Evolutionary conservation across 1,284 basidiomycete species (phyloP).

Genomic region (Rhodotorula sp.): DNA sequence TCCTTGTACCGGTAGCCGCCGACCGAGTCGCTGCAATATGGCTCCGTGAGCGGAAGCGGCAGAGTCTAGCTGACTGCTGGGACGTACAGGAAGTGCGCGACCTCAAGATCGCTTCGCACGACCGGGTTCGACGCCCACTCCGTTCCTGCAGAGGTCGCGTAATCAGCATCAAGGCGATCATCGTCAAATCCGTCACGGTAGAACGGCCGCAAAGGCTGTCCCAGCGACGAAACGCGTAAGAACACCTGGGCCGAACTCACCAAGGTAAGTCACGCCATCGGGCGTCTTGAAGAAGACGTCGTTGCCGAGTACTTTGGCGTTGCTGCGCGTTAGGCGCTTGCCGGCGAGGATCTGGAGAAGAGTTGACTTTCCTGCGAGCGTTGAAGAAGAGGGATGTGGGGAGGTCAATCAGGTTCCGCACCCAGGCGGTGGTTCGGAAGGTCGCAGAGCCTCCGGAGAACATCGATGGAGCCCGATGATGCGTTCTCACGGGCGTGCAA

Average conservation of each 20-base stretch:
- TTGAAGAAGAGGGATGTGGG: background rate
- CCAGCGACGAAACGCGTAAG: conserved; percentile 3
- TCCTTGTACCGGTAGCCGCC: conserved; percentile 93
- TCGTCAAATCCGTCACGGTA: no score
- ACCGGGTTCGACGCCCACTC: conserved; percentile 92
- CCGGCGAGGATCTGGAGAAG: conserved; percentile 91
- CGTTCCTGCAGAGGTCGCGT: conserved; percentile 34
- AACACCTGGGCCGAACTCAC: conserved; percentile 58
- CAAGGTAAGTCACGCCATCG: conserved; percentile 78
- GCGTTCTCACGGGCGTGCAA: background rate
- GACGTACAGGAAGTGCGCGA: conserved; percentile 72
- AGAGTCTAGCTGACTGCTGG: no score
- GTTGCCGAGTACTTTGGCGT: conserved; percentile 68
- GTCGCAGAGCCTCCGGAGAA: no score
- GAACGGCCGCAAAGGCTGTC: background rate
- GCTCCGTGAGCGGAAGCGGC: background rate
- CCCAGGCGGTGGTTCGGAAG: no score
- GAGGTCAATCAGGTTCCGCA: background rate
- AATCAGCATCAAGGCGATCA: no score
- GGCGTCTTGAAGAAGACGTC: conserved; percentile 74
- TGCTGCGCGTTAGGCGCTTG: conserved; percentile 69
- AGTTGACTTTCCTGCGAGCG: conserved; percentile 84
- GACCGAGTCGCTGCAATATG: conserved; percentile 65
- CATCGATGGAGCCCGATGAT: no score
- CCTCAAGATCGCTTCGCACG: conserved; percentile 86